These are phyloP conservation scores for Aspergillus amoenus DNA, from an alignment of 2,329 filamentous ascomycete species.

Conservation along the genomic window DNA sequence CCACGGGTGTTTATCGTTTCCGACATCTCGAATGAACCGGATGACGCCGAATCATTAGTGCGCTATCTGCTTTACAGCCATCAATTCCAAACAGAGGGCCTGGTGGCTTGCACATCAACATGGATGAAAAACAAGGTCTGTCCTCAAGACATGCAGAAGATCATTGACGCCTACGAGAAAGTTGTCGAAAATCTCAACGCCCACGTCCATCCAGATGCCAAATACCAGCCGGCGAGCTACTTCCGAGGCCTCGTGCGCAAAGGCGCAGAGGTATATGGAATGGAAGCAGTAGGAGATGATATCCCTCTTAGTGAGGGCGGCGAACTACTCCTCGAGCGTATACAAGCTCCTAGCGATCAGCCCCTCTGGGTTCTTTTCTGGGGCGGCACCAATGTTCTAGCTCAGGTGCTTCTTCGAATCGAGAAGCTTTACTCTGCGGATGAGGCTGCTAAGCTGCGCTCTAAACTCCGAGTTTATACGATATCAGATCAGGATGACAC, in stretches of 20 bases:
- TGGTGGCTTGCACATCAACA: slow-evolving; percentile 49
- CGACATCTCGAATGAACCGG: slow-evolving; percentile 9
- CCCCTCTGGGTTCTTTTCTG: slow-evolving; percentile 55
- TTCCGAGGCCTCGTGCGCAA: slow-evolving; percentile 28
- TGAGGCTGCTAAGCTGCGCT: slow-evolving; percentile 28
- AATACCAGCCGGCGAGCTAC: slow-evolving; percentile 43
- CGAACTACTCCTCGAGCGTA: slow-evolving; percentile 45
- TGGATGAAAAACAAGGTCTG: slow-evolving; percentile 46
- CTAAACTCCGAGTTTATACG: slow-evolving; percentile 52
- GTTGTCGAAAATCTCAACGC: slow-evolving; percentile 50
- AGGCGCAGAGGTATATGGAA: slow-evolving; percentile 27
- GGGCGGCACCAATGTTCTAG: slow-evolving; percentile 56
- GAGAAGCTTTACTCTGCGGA: slow-evolving; percentile 14
- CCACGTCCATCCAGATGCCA: slow-evolving; percentile 47
- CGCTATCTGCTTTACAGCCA: slow-evolving; percentile 44
- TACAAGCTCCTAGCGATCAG: slow-evolving; percentile 33
- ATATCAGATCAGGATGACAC: slow-evolving; percentile 62
- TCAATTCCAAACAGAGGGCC: slow-evolving; percentile 47
- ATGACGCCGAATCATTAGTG: slow-evolving; percentile 7
- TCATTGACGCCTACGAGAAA: slow-evolving; percentile 46
- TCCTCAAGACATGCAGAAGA: slow-evolving; percentile 46
- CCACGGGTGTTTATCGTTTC: slow-evolving; percentile 8
- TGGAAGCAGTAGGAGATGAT: slow-evolving; percentile 36
- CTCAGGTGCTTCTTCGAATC: slow-evolving; percentile 47
- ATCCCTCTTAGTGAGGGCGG: slow-evolving; percentile 44